Evolutionary conservation across 2,329 filamentous ascomycete species (phyloP).

Genomic region (Herpotrichia juniperi): DNA sequence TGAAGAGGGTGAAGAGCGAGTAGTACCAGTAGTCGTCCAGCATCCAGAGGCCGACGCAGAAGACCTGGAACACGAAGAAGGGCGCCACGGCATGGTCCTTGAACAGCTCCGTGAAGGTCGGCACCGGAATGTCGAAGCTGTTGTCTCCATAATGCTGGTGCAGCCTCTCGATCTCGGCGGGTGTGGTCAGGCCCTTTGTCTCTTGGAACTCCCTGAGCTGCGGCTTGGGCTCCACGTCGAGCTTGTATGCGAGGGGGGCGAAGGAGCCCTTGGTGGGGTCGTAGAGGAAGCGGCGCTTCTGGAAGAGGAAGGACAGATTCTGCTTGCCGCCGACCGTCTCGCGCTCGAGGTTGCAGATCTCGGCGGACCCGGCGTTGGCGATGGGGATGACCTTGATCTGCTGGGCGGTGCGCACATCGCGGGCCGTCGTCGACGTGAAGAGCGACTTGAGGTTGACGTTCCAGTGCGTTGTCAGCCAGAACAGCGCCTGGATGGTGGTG

Average conservation of each 20-base stretch:
- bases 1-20: slow-evolving; percentile 97
- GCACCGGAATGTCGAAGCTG: slow-evolving; percentile 96
- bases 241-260: slow-evolving; percentile 77
- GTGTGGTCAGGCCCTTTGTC: slow-evolving; percentile 74
- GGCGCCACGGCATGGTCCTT: slow-evolving; percentile 98
- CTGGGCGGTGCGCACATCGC: slow-evolving; percentile 73
- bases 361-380: slow-evolving; percentile 85
- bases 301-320: slow-evolving; percentile 89
- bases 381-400: slow-evolving; percentile 93
- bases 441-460: slow-evolving; percentile 83
- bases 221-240: slow-evolving; percentile 87
- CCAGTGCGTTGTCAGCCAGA: slow-evolving; percentile 98
- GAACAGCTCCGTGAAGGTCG: slow-evolving; percentile 93
- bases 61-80: slow-evolving; percentile 99
- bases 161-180: slow-evolving; percentile 77
- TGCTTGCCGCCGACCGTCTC: slow-evolving; percentile 78
- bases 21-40: slow-evolving; percentile 99
- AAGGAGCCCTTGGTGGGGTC: slow-evolving; percentile 75
- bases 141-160: slow-evolving; percentile 95
- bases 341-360: slow-evolving; percentile 82
- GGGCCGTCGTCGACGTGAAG: slow-evolving; percentile 79
- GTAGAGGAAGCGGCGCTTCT: slow-evolving; percentile 96
- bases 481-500: slow-evolving; percentile 82
- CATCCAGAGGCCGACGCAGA: slow-evolving; percentile 98
- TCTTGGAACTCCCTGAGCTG: slow-evolving; percentile 78